Conservation (phyloP, 306 rosid species). For the Rosa multiflora region DNA sequence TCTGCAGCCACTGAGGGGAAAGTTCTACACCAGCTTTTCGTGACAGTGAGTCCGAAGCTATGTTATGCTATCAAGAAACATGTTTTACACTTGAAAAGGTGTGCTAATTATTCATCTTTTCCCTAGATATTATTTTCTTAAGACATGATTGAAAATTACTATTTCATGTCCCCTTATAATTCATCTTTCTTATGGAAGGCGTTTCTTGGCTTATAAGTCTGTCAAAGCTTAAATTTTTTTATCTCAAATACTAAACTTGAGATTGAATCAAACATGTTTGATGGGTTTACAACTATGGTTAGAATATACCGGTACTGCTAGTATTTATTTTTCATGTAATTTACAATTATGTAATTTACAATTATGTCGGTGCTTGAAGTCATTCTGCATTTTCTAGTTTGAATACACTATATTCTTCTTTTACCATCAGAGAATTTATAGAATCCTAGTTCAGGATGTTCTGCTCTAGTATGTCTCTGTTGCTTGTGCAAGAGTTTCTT, state of each 20-base stretch:
- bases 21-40: too few relatives aligned
- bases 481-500: neutral
- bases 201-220: too few relatives aligned
- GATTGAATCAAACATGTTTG: too few relatives aligned
- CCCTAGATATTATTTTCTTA: too few relatives aligned
- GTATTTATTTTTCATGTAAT: neutral
- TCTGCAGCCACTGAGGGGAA: too few relatives aligned
- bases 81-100: slow-evolving; percentile 68
- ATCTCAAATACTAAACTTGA: too few relatives aligned
- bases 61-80: slow-evolving; percentile 68
- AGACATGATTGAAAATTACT: too few relatives aligned
- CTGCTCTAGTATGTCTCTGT: neutral
- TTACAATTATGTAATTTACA: neutral
- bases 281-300: neutral
- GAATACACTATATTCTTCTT: too few relatives aligned
- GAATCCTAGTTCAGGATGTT: neutral
- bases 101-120: neutral
- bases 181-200: too few relatives aligned
- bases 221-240: neutral
- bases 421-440: neutral
- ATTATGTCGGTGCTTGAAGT: too few relatives aligned
- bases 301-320: neutral
- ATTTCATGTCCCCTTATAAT: too few relatives aligned
- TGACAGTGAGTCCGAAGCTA: slow-evolving; percentile 76
- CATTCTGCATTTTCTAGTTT: neutral